phyloP scores from a whole-genome alignment of 108 stramenopile genomes.

The Skeletonema grethae region DNA sequence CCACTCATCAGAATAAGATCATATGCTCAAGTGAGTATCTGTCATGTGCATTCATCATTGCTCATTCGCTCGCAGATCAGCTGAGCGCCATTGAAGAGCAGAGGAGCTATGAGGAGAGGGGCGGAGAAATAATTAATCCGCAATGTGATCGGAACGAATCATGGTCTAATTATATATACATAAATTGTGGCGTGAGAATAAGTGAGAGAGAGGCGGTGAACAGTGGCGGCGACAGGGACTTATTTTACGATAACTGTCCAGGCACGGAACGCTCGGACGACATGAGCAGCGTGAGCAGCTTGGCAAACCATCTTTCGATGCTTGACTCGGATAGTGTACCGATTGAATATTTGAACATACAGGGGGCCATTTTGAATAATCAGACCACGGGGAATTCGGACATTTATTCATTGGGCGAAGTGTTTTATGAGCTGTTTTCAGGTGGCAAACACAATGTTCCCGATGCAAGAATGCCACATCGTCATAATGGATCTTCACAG shows the following conservation, averaged over 20 bases:
- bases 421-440: slow-evolving; percentile 7
- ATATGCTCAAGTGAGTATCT: background rate
- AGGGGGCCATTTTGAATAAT: background rate
- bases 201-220: no score
- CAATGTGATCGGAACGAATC: background rate
- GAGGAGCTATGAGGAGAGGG: background rate
- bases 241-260: background rate
- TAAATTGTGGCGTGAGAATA: background rate
- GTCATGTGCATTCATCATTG: background rate
- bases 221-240: no score
- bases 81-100: background rate
- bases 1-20: background rate
- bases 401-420: slow-evolving; percentile 2
- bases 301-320: background rate
- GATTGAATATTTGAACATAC: slow-evolving; percentile 3
- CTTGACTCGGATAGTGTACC: background rate
- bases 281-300: no score
- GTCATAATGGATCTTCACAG: no score
- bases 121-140: background rate
- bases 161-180: background rate
- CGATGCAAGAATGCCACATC: background rate
- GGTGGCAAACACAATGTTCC: background rate
- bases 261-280: background rate
- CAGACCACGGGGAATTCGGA: background rate
- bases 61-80: background rate